Evolutionary conservation across 2,329 filamentous ascomycete genomes (phyloP).

Genomic region (Colletotrichum cuscutae): DNA sequence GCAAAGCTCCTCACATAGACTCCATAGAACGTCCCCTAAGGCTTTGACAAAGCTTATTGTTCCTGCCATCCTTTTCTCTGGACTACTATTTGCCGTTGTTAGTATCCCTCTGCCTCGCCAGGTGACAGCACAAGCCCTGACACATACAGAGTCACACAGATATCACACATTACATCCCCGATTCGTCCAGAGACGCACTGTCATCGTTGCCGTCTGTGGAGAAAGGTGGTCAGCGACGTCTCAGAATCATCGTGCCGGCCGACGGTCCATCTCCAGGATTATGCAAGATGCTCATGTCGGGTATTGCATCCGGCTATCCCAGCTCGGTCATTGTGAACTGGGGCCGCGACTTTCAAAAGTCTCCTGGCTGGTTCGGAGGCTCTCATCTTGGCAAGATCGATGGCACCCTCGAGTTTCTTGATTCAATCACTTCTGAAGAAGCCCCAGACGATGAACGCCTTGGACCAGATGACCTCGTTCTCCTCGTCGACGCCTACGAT

Average conservation of each 20-base stretch:
- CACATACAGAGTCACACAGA: background rate
- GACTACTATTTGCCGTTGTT: constrained; percentile 5
- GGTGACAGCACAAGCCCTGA: background rate
- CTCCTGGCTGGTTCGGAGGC: constrained; percentile 36
- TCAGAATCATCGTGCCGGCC: constrained; percentile 43
- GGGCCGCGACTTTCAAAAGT: constrained; percentile 36
- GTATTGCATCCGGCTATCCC: constrained; percentile 42
- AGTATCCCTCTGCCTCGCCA: background rate
- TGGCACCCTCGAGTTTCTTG: constrained; percentile 40
- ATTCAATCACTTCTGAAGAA: constrained; percentile 30
- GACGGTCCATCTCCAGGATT: constrained; percentile 40
- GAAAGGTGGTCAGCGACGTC: constrained; percentile 15
- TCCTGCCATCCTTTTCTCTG: constrained; percentile 1
- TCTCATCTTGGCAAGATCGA: constrained; percentile 43
- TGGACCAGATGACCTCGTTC: constrained; percentile 43
- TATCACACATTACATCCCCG: background rate
- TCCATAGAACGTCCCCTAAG: background rate
- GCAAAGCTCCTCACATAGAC: background rate
- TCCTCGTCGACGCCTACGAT: constrained; percentile 51
- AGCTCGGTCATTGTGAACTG: constrained; percentile 43
- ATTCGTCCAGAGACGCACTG: background rate
- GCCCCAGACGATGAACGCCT: constrained; percentile 28
- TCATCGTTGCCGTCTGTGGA: background rate
- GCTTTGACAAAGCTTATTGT: background rate
- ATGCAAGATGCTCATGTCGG: constrained; percentile 46